A percentile compares a stretch with the other conserved stretches of the same genome.
Conservation (phyloP, 2,329 filamentous ascomycete genomes). For the Alternaria rosae region DNA sequence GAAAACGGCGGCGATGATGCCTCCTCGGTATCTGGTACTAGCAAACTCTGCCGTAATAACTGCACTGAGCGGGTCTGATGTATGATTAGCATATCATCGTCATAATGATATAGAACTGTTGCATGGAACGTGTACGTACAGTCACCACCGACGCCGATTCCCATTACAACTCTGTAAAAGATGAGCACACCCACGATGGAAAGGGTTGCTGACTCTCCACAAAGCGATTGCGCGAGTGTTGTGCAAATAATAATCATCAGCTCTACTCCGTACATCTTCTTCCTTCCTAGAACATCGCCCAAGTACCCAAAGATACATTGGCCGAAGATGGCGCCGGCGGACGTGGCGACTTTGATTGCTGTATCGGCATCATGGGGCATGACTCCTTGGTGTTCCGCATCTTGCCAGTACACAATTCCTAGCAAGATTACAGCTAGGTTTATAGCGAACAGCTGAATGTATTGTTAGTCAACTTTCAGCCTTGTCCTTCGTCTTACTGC, state of each 20-base stretch:
- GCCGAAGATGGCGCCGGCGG: constrained; percentile 81
- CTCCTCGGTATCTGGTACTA: constrained; percentile 83
- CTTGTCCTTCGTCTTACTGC: not conserved
- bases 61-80: constrained; percentile 71
- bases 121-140: constrained; percentile 46
- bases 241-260: constrained; percentile 51
- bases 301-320: constrained; percentile 74
- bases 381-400: constrained; percentile 49
- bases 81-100: constrained; percentile 4
- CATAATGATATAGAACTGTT: not conserved
- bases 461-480: constrained; percentile 7
- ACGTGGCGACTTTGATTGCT: constrained; percentile 85
- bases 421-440: constrained; percentile 65
- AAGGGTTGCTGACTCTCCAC: constrained; percentile 43
- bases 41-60: constrained; percentile 90
- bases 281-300: constrained; percentile 79
- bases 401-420: constrained; percentile 78
- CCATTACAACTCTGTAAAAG: constrained; percentile 53
- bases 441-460: constrained; percentile 64
- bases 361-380: constrained; percentile 76
- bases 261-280: constrained; percentile 77
- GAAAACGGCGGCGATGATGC: constrained; percentile 88
- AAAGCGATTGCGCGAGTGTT: constrained; percentile 50
- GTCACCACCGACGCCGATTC: constrained; percentile 44
- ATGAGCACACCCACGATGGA: constrained; percentile 51